Evolutionary conservation across 2,329 filamentous ascomycete genomes (phyloP).

Genomic region (Pseudonectria buxi): DNA sequence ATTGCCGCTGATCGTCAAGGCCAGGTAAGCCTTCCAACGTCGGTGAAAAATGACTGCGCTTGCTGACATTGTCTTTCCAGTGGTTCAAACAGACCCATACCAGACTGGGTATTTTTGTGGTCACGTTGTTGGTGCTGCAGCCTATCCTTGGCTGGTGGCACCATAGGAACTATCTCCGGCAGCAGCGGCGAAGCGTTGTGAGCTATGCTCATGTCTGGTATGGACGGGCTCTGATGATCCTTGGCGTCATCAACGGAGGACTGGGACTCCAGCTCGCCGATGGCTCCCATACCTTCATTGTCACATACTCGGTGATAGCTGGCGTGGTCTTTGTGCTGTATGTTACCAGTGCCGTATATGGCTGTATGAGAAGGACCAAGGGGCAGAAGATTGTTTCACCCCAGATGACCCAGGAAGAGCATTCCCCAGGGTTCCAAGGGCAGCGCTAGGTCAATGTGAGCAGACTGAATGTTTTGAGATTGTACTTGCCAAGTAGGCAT

Average conservation of each 20-base stretch:
- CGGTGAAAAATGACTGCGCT: conserved; percentile 1
- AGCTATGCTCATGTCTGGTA: conserved; percentile 57
- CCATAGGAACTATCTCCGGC: conserved; percentile 45
- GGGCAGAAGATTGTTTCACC: conserved; percentile 15
- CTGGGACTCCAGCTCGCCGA: conserved; percentile 48
- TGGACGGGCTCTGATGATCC: conserved; percentile 49
- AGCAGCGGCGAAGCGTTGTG: conserved; percentile 40
- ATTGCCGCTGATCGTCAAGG: conserved; percentile 34
- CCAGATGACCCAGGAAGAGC: conserved; percentile 19
- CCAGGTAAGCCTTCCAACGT: conserved; percentile 36
- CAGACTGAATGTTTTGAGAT: not conserved
- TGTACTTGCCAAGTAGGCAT: no score
- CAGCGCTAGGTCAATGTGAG: not conserved
- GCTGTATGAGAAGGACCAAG: conserved; percentile 8
- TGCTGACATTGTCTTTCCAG: conserved; percentile 29
- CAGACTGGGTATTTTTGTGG: conserved; percentile 48
- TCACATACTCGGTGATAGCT: conserved; percentile 51
- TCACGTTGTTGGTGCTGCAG: conserved; percentile 49
- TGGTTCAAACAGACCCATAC: conserved; percentile 48
- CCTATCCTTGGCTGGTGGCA: conserved; percentile 52
- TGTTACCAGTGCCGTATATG: conserved; percentile 20
- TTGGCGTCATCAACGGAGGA: conserved; percentile 58
- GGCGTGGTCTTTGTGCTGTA: conserved; percentile 43
- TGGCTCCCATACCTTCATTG: conserved; percentile 34
- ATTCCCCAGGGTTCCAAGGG: conserved; percentile 1